phyloP scores from a whole-genome alignment of 1,139 yeast genomes.

The Geotrichum phurueaensis region DNA sequence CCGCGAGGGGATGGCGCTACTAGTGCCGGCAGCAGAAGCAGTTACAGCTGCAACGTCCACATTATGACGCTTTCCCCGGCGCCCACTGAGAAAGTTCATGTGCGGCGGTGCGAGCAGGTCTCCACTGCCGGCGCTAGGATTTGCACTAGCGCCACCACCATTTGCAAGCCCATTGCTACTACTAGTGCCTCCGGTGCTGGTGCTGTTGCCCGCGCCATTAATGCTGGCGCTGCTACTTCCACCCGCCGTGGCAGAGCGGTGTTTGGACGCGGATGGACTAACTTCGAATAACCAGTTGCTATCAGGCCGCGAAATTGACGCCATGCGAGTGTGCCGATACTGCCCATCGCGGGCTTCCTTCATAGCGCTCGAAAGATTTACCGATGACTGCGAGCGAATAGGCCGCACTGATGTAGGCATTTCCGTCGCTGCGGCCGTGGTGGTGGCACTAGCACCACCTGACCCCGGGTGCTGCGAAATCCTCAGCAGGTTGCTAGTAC shows the following conservation, averaged over 20 bases:
- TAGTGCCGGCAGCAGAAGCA: neutral
- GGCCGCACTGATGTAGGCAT: neutral
- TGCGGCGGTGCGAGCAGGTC: slow-evolving; percentile 3
- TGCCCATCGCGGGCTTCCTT: slow-evolving; percentile 14
- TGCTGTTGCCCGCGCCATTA: neutral
- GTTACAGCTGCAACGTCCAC: neutral
- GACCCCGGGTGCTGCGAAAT: neutral
- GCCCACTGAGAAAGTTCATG: neutral
- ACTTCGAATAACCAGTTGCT: neutral
- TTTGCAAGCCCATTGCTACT: too few relatives aligned
- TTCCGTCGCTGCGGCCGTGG: neutral
- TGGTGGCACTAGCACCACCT: neutral
- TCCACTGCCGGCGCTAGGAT: neutral
- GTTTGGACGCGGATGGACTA: neutral
- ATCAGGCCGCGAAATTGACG: slow-evolving; percentile 4
- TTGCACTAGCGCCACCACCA: too few relatives aligned
- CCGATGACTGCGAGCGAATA: slow-evolving; percentile 10
- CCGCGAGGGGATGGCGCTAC: neutral
- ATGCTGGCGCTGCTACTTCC: neutral
- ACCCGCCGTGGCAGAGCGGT: neutral
- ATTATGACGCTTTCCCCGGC: neutral
- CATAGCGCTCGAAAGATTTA: slow-evolving; percentile 13
- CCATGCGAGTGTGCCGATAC: slow-evolving; percentile 6
- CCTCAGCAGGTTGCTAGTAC: neutral
- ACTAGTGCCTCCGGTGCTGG: too few relatives aligned